Evolutionary conservation across 2,329 filamentous ascomycete species (phyloP), one percentile per base, ranked within the genome.

Genomic region (Aspergillus pseudonomiae): DNA sequence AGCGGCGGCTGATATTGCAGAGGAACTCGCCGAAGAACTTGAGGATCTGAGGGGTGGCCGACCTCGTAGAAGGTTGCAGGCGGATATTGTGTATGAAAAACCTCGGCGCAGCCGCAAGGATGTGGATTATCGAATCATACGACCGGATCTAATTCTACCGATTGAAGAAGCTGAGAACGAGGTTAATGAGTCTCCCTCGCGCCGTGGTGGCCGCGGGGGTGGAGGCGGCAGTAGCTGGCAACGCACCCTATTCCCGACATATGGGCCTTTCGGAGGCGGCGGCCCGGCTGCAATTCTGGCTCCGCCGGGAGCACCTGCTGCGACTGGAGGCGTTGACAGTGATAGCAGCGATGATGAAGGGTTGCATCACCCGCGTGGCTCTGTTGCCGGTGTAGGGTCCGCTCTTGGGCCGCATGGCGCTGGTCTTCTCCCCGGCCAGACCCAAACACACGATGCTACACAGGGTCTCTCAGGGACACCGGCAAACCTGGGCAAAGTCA

Each of bases 321-420:
- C 91, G 26, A 87, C 88, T 65, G 93, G 90, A 32, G 92, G 91
- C 59, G 91, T 89, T 10, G 95, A 98, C 72, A 97, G 94, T 6
- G 95, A 99, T 75, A 97, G 93, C 77, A 99, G 95, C 75, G 95
- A 99, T 71, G 95, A 99, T 69, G 95, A 99, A 73, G 88, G 88
- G 78, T 84, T 86, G 67, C 88, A 89, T 67, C 86, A 90, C 64
- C 86, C 84, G 57, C 79, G 76, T 63, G 74, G 71, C 53, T 91
- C 89, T 53, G 86, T 92, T 57, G 87, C 86, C 52, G 88, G 89
- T 82, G 28, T 32, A 19, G 48, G 48, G 21, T 87, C 86, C 7
- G 85, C 86, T 61, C 81, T 79, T 46, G 80, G 81, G 24, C 81
- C 83, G 28, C 79, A 81, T 62, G 83, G 84, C 45, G 80, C 84